phyloP scores from a whole-genome alignment of 2,329 filamentous ascomycete genomes.

The Ophiostoma populinum region DNA sequence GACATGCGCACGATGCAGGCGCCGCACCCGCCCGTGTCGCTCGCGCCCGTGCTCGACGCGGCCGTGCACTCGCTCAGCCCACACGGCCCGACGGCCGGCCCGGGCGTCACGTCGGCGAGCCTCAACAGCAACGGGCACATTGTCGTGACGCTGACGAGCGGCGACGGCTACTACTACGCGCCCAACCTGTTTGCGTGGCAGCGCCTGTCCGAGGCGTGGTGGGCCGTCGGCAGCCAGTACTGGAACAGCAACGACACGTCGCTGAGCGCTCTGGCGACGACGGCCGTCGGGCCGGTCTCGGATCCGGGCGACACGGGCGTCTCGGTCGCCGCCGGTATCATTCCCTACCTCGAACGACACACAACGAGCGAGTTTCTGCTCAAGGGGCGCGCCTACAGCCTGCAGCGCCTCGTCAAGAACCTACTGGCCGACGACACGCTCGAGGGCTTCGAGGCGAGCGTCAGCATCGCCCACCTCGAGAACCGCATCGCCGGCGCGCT shows the following conservation, averaged over 20 bases:
- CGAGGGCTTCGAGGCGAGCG: constrained; percentile 76
- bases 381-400: constrained; percentile 76
- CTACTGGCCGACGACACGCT: constrained; percentile 79
- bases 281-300: constrained; percentile 43
- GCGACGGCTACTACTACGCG: constrained; percentile 85
- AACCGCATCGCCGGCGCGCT: constrained; percentile 83
- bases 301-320: constrained; percentile 46
- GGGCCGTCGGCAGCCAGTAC: constrained; percentile 94
- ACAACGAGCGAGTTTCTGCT: constrained; percentile 86
- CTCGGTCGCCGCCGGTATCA: constrained; percentile 73
- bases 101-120: constrained; percentile 77
- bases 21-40: constrained; percentile 75
- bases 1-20: constrained; percentile 69
- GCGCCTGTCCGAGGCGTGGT: constrained; percentile 91
- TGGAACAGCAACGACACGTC: constrained; percentile 97
- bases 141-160: constrained; percentile 81
- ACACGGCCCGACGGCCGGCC: constrained; percentile 57
- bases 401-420: constrained; percentile 82
- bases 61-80: constrained; percentile 63
- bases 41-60: constrained; percentile 77
- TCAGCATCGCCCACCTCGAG: constrained; percentile 88
- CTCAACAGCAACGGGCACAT: constrained; percentile 77
- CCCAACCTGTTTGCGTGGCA: constrained; percentile 82
- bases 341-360: constrained; percentile 82
- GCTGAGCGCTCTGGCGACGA: constrained; percentile 61